Percentiles rank a stretch among this genome's conserved stretches.
Conservation (phyloP, 106 monocot species). For the Dioscorea zingiberensis region DNA sequence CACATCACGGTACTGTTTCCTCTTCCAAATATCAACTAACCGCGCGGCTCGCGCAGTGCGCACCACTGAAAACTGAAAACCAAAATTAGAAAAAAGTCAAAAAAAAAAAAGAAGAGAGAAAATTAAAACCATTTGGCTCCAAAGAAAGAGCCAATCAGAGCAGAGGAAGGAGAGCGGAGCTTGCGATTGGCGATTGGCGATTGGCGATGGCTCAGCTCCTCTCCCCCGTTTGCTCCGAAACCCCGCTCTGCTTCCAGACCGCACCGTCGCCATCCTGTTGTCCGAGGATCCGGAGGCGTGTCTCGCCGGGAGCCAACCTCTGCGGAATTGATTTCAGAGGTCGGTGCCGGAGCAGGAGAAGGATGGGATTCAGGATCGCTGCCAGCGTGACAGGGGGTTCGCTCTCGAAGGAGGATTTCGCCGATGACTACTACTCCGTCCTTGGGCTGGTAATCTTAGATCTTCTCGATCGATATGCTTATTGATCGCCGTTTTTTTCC, state of each 20-base stretch:
- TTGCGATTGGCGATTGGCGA: too few species aligned
- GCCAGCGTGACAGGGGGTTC: conserved; percentile 9
- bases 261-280: conserved; percentile 3
- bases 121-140: neutral
- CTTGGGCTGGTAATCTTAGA: conserved; percentile 52
- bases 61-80: neutral
- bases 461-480: neutral
- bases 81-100: neutral
- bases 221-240: conserved; percentile 43
- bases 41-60: neutral
- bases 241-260: conserved; percentile 26
- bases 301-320: neutral
- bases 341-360: conserved; percentile 5
- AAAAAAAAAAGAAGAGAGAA: neutral
- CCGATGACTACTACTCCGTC: conserved; percentile 68
- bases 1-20: neutral
- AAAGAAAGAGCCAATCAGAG: conserved; percentile 7
- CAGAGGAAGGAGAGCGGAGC: neutral
- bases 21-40: neutral
- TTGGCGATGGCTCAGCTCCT: conserved; percentile 49
- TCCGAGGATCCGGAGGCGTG: conserved; percentile 1
- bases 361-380: conserved; percentile 9
- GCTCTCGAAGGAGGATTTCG: conserved; percentile 23
- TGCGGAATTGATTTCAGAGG: neutral
- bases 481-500: neutral